Evolutionary conservation across 2,329 filamentous ascomycete species (phyloP).

Genomic region (Ramularia collo-cygni): DNA sequence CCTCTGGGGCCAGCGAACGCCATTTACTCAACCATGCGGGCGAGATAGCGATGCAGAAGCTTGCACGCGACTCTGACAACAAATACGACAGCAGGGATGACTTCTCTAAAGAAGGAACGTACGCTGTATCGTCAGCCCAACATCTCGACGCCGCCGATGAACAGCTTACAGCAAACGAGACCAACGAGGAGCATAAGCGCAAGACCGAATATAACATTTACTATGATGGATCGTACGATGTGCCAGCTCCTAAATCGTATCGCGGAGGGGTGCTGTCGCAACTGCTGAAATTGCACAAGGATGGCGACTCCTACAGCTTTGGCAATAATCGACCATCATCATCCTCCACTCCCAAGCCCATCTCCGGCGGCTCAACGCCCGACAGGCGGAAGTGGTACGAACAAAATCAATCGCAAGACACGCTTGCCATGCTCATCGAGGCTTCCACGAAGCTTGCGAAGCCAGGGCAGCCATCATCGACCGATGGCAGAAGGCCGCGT

Average conservation of each 20-base stretch:
- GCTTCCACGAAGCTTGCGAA: conserved; percentile 38
- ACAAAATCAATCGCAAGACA: conserved; percentile 9
- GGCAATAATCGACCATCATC: not conserved
- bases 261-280: conserved; percentile 66
- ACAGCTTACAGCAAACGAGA: not conserved
- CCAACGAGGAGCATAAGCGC: conserved; percentile 4
- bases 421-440: conserved; percentile 31
- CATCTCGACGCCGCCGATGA: conserved; percentile 1
- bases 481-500: conserved; percentile 31
- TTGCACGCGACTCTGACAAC: not conserved
- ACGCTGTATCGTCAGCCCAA: not conserved
- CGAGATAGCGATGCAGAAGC: not conserved
- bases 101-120: not conserved
- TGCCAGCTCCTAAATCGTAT: conserved; percentile 60
- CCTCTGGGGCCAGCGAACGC: conserved; percentile 6
- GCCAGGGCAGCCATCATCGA: conserved; percentile 32
- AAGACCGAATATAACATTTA: conserved; percentile 7
- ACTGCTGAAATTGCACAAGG: conserved; percentile 62
- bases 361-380: conserved; percentile 12
- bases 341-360: conserved; percentile 21
- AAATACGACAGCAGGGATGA: not conserved
- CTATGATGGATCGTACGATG: conserved; percentile 41
- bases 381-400: conserved; percentile 18
- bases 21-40: conserved; percentile 4
- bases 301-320: conserved; percentile 5